Percentiles rank a stretch among this genome's conserved stretches.
These are phyloP conservation scores for Colletotrichum scovillei DNA, from an alignment of 2,329 filamentous ascomycete genomes.

Conservation along the genomic window DNA sequence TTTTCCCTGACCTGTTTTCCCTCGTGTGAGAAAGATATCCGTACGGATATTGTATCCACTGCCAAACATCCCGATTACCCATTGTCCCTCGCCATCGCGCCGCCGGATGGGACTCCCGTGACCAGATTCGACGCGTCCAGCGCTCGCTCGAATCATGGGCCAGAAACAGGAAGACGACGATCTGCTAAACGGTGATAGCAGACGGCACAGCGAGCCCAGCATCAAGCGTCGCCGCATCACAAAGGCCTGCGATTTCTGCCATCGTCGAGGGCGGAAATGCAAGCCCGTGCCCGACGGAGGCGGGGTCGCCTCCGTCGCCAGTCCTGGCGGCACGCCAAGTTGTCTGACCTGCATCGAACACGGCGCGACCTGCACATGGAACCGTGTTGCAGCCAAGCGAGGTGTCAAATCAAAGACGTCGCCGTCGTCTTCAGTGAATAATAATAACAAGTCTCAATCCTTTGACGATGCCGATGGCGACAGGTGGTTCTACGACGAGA, in stretches of 20 bases:
- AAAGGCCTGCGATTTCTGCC: conserved; percentile 38
- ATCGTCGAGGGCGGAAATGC: conserved; percentile 36
- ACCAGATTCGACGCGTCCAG: conserved; percentile 23
- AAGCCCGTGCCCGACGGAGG: conserved; percentile 30
- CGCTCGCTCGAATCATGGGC: conserved; percentile 25
- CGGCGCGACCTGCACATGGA: conserved; percentile 35
- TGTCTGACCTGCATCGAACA: conserved; percentile 37
- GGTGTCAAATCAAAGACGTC: conserved; percentile 37
- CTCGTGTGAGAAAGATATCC: not conserved
- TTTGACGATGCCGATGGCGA: conserved; percentile 12
- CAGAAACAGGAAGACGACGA: not conserved
- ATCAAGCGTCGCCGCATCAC: conserved; percentile 36
- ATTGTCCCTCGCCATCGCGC: not conserved
- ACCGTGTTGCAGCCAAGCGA: conserved; percentile 34
- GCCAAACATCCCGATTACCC: not conserved
- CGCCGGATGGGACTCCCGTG: conserved; percentile 26
- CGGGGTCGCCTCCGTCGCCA: not conserved
- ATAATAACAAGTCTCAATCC: conserved; percentile 9
- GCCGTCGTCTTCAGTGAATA: not conserved
- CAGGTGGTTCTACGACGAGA: conserved; percentile 33
- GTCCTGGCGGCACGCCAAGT: conserved; percentile 11
- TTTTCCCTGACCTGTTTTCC: not conserved
- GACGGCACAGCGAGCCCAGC: conserved; percentile 25
- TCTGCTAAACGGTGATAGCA: not conserved
- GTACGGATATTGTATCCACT: not conserved